phyloP scores from a whole-genome alignment of 352 stramenopile genomes.

The Phytophthora litchii region DNA sequence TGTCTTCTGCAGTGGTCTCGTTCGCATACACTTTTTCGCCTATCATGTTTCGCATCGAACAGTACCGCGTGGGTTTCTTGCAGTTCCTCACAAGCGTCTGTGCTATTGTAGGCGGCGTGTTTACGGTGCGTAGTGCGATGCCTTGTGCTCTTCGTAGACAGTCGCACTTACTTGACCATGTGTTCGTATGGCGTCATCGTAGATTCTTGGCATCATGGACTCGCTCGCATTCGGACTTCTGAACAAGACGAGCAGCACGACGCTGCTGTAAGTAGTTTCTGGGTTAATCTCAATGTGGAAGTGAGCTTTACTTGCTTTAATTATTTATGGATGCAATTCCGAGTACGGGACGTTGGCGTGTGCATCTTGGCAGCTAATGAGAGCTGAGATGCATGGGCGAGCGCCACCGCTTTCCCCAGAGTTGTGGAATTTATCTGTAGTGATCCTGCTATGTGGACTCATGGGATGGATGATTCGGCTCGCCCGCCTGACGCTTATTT shows the following conservation, averaged over 20 bases:
- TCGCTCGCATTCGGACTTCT: conserved; percentile 59
- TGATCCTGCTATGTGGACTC: conserved; percentile 51
- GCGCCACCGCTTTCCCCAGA: conserved; percentile 40
- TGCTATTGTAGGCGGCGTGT: conserved; percentile 92
- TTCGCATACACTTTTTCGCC: conserved; percentile 98
- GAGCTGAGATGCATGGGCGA: conserved; percentile 9
- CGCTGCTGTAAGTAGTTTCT: conserved; percentile 43
- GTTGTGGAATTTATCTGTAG: conserved; percentile 63
- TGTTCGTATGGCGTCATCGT: background rate
- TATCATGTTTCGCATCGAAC: conserved; percentile 96
- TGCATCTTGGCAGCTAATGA: conserved; percentile 8
- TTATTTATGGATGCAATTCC: conserved; percentile 20
- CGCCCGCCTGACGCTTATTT: conserved; percentile 38
- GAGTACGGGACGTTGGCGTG: background rate
- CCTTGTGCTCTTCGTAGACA: background rate
- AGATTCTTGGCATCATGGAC: conserved; percentile 81
- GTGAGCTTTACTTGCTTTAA: conserved; percentile 21
- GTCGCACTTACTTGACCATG: conserved; percentile 9
- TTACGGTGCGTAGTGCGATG: conserved; percentile 64
- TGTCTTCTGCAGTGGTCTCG: conserved; percentile 87
- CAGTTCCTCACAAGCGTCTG: conserved; percentile 93
- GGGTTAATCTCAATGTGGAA: conserved; percentile 25
- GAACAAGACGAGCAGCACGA: conserved; percentile 52
- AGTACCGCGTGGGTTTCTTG: conserved; percentile 89
- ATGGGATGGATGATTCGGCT: conserved; percentile 53